Evolutionary conservation across 495 filamentous ascomycete species (phyloP), one percentile per base, ranked within the genome.

Genomic region (Aspergillus sclerotiicarbonarius): DNA sequence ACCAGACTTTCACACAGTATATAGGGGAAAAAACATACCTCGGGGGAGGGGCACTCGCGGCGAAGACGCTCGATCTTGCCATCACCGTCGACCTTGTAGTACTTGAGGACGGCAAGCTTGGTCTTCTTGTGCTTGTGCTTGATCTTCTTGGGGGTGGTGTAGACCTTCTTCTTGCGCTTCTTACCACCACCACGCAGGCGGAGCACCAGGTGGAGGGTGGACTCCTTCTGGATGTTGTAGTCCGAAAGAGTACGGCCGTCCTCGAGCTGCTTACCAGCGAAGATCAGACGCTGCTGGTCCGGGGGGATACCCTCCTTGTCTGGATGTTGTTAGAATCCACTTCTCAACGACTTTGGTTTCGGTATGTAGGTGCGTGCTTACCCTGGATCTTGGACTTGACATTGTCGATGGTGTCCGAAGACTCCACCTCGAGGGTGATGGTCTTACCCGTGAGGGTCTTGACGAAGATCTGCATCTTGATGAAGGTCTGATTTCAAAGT

Each of bases 211-310:
- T 99, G 94, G 61, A 99, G 91, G 72, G 94, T 99, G 63, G 89
- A 93, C 86, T 99, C 94, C 87, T 99, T 99, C 87, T 99, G 94
- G 84, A 99, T 99, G 86, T 98, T 98, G 90, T 99, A 99, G 80
- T 99, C 94, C 70, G 91, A 96, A 67, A 99, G 91, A 66, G 94
- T 98, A 67, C 95, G 95, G 74, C 94, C 94, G 67, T 99, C 94
- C 82, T 99, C 95, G 69, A 99, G 92, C 83, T 99, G 94, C 90
- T 99, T 99, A 75, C 94, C 94, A 69, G 94, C 94, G 81, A 98
- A 99, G 87, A 99, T 99, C 79, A 99, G 80, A 71, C 94, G 95
- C 83, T 99, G 95, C 78, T 99, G 95, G 81, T 98, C 94, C n/a
- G 94, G 95, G 68, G 95, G 94, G 67, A 99, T 99, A 69, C 94